Evolutionary conservation across 1,139 yeast genomes (phyloP), one percentile per base, ranked within the genome.

Genomic region (Kurtzmaniella quercitrusa): DNA sequence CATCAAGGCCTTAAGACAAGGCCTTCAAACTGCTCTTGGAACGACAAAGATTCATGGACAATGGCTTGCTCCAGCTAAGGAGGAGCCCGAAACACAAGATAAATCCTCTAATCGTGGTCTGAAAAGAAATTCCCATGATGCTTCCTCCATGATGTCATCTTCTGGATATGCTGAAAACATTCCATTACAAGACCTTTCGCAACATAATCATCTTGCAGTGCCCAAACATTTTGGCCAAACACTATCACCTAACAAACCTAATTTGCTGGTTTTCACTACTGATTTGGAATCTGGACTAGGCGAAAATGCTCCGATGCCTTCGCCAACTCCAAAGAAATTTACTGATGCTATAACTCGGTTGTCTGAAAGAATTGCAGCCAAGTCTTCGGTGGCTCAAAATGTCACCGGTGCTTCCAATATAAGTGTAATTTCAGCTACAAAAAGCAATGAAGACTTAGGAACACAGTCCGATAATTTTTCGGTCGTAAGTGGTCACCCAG

Each of bases 341-440:
- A 42, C 71, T 4, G 59, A 61, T 42, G 57, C 62, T 3, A 47
- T 71, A 32, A 50, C 71, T 2, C 52, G 72, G 43, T 60, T 71
- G 2, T 66, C 75, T 0, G 73, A 71, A 42, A 66, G 77, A 50
- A 63, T 71, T 40, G 76, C 74, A 1, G 77, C 45, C 4, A 39
- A 40, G 19, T 34, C 37, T 7, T 19, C 37, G 3, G 26, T 34
- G 5, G 5, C 34, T 14, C 34, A 30, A 16, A 30, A 30, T 14
- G 5, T 16, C 11, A 16, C 34, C 4, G 34, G 18, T 14, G 18
- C 34, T 14, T 30, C 34, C 8, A 14, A 14, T 14, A 8, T 30
- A 5, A 30, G 18, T 30, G 16, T 16, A 9, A 8, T 30, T 14
- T 30, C 18, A 9, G 18, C 34, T 14, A 14, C 18, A 12, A 30